Conservation (phyloP, 305 asterid genomes). For the Plantago coronopus region DNA sequence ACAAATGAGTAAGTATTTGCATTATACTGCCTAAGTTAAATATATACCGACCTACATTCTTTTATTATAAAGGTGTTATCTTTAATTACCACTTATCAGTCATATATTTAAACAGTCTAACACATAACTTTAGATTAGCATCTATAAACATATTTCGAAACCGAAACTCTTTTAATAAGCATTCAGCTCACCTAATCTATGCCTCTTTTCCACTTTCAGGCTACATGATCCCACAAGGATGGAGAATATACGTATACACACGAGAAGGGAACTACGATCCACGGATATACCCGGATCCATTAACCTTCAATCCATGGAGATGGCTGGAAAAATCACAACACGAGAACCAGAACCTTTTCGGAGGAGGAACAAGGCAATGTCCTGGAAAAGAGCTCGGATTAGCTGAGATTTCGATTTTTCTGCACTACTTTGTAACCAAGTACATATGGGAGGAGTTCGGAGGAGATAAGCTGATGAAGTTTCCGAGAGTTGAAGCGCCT, state of each 20-base stretch:
- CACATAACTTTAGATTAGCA: no score
- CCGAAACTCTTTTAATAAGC: conserved; percentile 18
- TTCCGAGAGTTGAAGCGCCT: conserved; percentile 97
- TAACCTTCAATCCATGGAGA: conserved; percentile 93
- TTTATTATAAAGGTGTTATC: no score
- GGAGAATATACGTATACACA: conserved; percentile 98
- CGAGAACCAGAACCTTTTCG: conserved; percentile 82
- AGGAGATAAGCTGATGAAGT: conserved; percentile 64
- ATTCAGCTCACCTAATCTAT: conserved; percentile 3
- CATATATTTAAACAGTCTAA: no score
- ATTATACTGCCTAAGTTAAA: no score
- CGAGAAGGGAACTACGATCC: conserved; percentile 95
- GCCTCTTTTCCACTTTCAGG: conserved; percentile 49
- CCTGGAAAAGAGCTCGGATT: conserved; percentile 97
- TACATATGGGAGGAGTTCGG: conserved; percentile 97
- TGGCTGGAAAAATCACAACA: conserved; percentile 52
- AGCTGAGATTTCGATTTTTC: conserved; percentile 92
- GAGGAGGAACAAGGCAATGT: conserved; percentile 96
- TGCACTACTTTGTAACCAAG: conserved; percentile 84
- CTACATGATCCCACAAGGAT: conserved; percentile 75
- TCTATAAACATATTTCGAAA: no score
- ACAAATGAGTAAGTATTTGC: no score
- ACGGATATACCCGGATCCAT: conserved; percentile 74
- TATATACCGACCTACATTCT: no score
- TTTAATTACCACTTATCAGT: no score